Evolutionary conservation across 345 rosid genomes (phyloP), one percentile per base, ranked within the genome.

Genomic region (Bruguiera sexangula): DNA sequence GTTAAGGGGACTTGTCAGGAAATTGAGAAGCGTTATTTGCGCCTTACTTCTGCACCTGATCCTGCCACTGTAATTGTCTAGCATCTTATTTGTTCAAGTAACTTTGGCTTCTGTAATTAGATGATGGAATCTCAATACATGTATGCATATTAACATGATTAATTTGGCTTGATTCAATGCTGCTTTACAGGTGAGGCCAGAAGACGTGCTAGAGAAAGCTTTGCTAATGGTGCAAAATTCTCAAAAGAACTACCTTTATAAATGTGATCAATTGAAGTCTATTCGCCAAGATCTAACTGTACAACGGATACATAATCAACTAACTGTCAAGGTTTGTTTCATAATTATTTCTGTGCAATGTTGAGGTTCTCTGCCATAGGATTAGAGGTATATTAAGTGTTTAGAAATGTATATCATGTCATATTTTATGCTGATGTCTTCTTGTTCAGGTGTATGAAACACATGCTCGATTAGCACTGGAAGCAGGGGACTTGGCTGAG

Each of bases 41-140:
- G 98, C 37, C 98, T 95, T 67, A 96, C 99, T 78, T 96, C 97
- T 72, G 98, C 98, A 46, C 99, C 98, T 8, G 99, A 96, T 84
- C 98, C 99, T 39, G 81, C 98, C 76, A 86, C 91, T 43, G 99
- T 92, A 86, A 87, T 69, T 79, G 73, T 70, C 37, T 78, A 63
- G 27, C 66, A 73, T 81, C 60, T 46, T 79, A 54, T 53, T n/a
- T 50, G 15, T 24, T 1, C 24, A 48, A 69, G 16, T 19, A 30
- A 30, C 31, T 62, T 46, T 56, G 57, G 66, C 68, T 75, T 68
- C 58, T 71, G 34, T 9, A 60, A 65, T 68, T 8, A 48, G 32
- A 4, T 61, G 50, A 39, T 36, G 18, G 16, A 61, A 10, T 50
- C 5, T 32, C 6, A 32, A 32, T 4, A 5, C 34, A 30, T 68